These are phyloP conservation scores for Claviceps sp. DNA, from an alignment of 2,329 filamentous ascomycete genomes.

Conservation along the genomic window DNA sequence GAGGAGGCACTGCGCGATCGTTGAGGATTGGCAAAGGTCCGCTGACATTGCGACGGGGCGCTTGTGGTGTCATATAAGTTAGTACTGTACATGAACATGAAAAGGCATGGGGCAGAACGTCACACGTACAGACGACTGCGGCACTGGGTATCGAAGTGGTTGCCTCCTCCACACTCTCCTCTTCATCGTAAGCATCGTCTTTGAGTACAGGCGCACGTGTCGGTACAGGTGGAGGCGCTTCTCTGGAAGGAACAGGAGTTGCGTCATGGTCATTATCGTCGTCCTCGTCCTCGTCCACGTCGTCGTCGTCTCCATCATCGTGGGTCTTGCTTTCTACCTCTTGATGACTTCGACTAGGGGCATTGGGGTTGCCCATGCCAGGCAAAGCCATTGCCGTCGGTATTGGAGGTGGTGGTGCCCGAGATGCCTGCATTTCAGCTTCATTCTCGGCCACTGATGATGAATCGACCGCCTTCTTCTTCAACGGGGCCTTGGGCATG, in stretches of 20 bases:
- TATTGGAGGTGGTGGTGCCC: constrained; percentile 36
- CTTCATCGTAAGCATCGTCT: constrained; percentile 20
- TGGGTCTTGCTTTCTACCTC: constrained; percentile 18
- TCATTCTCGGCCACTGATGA: constrained; percentile 25
- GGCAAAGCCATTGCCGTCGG: constrained; percentile 54
- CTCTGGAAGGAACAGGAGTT: constrained; percentile 10
- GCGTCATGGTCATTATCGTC: constrained; percentile 1
- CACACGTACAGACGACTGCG: constrained; percentile 10
- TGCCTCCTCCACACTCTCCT: constrained; percentile 22
- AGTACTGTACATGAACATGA: neutral
- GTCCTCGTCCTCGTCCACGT: neutral
- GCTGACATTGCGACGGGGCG: constrained; percentile 18
- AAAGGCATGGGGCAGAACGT: neutral
- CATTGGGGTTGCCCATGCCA: constrained; percentile 51
- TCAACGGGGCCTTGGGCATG: constrained; percentile 30
- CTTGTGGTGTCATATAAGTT: constrained; percentile 18
- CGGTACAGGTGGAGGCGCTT: constrained; percentile 18
- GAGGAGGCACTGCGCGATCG: constrained; percentile 41
- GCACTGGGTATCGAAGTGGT: constrained; percentile 20
- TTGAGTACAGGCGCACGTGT: constrained; percentile 7
- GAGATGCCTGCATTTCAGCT: constrained; percentile 27
- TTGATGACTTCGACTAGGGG: constrained; percentile 24
- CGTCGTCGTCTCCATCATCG: neutral
- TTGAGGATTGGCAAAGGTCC: constrained; percentile 34
- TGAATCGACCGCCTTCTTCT: constrained; percentile 34